These are phyloP conservation scores for Suhomyces sp. DNA, from an alignment of 805 yeast species.

Conservation along the genomic window DNA sequence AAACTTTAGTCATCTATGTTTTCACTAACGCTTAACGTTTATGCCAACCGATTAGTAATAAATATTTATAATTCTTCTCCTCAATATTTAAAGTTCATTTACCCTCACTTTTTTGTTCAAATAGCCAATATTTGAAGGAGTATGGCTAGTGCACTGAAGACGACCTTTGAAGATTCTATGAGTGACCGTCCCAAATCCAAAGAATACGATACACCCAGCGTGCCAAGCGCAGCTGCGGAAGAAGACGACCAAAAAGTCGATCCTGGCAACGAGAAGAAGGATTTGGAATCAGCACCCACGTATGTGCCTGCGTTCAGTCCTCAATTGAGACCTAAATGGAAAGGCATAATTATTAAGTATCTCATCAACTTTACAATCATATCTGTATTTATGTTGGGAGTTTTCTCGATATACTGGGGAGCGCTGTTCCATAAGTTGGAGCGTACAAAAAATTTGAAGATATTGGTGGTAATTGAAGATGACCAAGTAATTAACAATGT, in stretches of 20 bases:
- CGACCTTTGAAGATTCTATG: background rate
- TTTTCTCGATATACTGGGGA: slow-evolving; percentile 44
- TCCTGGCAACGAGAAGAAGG: background rate
- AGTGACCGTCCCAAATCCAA: background rate
- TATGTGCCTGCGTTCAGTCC: background rate
- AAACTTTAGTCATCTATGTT: background rate
- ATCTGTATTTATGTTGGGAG: slow-evolving; percentile 22
- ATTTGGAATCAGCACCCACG: background rate
- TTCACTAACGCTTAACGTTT: background rate
- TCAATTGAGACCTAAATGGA: background rate
- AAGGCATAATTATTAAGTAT: slow-evolving; percentile 15
- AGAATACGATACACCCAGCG: background rate
- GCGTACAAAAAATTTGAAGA: slow-evolving; percentile 29
- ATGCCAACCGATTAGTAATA: background rate
- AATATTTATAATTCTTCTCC: too few relatives aligned
- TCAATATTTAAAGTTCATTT: background rate
- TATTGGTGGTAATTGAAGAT: slow-evolving; percentile 40
- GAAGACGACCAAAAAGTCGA: background rate
- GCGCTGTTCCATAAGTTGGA: slow-evolving; percentile 28
- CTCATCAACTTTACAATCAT: slow-evolving; percentile 23
- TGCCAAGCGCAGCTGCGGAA: background rate
- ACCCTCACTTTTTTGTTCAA: background rate
- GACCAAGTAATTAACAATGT: slow-evolving; percentile 19
- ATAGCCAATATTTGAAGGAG: background rate
- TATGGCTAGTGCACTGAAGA: background rate